Evolutionary conservation across 768 basidiomycete species (phyloP).

Genomic region (Russula emetica): DNA sequence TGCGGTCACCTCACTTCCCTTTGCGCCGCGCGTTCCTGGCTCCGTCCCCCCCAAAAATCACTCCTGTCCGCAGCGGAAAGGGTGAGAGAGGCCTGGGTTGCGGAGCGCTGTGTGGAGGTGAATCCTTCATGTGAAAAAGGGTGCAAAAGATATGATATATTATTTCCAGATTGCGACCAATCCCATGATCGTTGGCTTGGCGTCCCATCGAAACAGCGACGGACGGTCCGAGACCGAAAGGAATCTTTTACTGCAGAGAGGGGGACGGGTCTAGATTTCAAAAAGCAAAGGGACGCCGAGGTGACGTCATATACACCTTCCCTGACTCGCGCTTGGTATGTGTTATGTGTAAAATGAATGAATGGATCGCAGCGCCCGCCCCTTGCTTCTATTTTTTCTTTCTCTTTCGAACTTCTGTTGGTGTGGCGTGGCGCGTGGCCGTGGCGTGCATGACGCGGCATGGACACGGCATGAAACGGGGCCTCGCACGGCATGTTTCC

Average conservation of each 20-base stretch:
- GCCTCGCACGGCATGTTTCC: background rate
- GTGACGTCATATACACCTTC: constrained; percentile 1
- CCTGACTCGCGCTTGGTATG: too few relatives aligned
- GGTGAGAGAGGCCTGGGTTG: too few relatives aligned
- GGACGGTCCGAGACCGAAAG: too few relatives aligned
- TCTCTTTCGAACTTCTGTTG: constrained; percentile 22
- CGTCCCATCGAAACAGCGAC: background rate
- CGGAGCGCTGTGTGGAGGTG: too few relatives aligned
- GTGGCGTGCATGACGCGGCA: too few relatives aligned
- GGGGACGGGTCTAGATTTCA: background rate
- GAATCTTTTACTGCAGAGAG: background rate
- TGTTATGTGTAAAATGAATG: background rate
- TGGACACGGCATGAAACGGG: background rate
- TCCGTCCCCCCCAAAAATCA: too few relatives aligned
- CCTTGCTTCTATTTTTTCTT: background rate
- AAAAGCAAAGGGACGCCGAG: background rate
- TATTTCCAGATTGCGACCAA: too few relatives aligned
- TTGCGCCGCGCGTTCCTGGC: too few relatives aligned
- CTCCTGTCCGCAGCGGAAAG: too few relatives aligned
- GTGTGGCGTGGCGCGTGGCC: constrained; percentile 1
- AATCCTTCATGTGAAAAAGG: too few relatives aligned
- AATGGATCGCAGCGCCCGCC: background rate
- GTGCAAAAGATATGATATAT: too few relatives aligned
- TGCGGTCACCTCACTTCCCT: too few relatives aligned
- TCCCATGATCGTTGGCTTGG: background rate